Evolutionary conservation across 2,329 filamentous ascomycete species (phyloP).

Genomic region (Grosmannia huntii): DNA sequence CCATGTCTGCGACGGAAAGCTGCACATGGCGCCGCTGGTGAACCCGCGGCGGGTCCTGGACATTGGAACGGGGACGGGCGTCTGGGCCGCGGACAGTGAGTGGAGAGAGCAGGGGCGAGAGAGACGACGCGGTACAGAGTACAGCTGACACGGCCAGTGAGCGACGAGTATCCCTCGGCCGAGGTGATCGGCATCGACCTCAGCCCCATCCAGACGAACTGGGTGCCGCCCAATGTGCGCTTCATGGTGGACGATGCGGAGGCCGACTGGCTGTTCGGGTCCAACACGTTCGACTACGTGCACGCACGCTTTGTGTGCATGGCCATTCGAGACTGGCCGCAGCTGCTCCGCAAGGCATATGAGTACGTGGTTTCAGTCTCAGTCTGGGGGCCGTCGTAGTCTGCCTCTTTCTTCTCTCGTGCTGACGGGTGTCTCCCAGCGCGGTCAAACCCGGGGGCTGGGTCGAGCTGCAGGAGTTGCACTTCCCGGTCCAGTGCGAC

Average conservation of each 20-base stretch:
- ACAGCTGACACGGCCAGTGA: neutral
- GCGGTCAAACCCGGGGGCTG: constrained; percentile 27
- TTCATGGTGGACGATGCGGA: constrained; percentile 26
- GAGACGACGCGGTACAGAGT: too few relatives aligned
- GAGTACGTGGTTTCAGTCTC: neutral
- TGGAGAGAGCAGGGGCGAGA: neutral
- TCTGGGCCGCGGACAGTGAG: constrained; percentile 15
- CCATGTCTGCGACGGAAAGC: constrained; percentile 30
- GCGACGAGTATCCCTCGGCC: constrained; percentile 18
- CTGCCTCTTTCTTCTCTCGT: too few relatives aligned
- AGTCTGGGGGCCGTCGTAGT: too few relatives aligned
- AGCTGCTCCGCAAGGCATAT: constrained; percentile 19
- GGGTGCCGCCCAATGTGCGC: constrained; percentile 26
- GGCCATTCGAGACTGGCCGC: constrained; percentile 33
- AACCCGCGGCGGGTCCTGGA: constrained; percentile 14
- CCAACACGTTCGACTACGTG: constrained; percentile 41
- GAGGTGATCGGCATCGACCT: constrained; percentile 31
- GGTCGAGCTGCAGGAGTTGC: constrained; percentile 25
- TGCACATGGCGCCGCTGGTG: constrained; percentile 35
- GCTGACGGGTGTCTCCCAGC: neutral
- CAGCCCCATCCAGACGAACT: constrained; percentile 29
- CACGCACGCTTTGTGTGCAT: constrained; percentile 44
- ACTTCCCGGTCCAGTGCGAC: constrained; percentile 12
- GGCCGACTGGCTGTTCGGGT: constrained; percentile 35
- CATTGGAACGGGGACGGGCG: constrained; percentile 17